Conservation (phyloP, 2,329 filamentous ascomycete genomes). For the Cytospora schulzeri region DNA sequence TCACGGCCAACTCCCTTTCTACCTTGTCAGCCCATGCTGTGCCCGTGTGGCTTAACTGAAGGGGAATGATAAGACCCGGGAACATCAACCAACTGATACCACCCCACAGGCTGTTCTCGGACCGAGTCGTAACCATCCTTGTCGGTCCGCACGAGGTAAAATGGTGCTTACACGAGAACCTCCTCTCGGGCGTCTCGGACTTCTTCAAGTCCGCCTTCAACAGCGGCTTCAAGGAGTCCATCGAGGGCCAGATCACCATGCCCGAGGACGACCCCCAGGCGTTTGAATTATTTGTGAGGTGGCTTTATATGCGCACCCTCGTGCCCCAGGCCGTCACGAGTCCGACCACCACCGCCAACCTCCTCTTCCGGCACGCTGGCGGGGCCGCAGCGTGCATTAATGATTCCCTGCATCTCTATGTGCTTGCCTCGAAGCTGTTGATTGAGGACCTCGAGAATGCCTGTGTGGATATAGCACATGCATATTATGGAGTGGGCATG, state of each 20-base stretch:
- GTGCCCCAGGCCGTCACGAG: conserved; percentile 9
- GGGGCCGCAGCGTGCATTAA: conserved; percentile 15
- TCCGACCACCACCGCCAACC: neutral
- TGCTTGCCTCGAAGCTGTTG: conserved; percentile 24
- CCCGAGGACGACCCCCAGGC: conserved; percentile 25
- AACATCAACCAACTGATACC: neutral
- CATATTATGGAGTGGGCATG: conserved; percentile 23
- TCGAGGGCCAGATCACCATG: conserved; percentile 18
- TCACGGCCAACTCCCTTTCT: neutral
- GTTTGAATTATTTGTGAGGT: conserved; percentile 27
- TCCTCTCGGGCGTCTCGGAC: conserved; percentile 21
- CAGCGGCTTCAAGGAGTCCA: conserved; percentile 22
- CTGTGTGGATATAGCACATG: conserved; percentile 22
- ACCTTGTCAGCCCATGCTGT: neutral
- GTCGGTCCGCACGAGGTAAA: conserved; percentile 16
- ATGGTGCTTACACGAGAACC: conserved; percentile 23
- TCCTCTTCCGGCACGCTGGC: conserved; percentile 1
- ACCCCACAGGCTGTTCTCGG: conserved; percentile 18
- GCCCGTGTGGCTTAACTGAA: neutral
- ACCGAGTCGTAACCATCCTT: conserved; percentile 16
- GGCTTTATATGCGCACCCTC: conserved; percentile 23
- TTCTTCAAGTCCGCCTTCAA: conserved; percentile 26
- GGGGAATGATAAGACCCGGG: neutral
- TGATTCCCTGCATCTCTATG: conserved; percentile 21
- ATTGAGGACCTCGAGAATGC: conserved; percentile 25